phyloP scores from a whole-genome alignment of 2,329 filamentous ascomycete species.

The Claviceps paspali region DNA sequence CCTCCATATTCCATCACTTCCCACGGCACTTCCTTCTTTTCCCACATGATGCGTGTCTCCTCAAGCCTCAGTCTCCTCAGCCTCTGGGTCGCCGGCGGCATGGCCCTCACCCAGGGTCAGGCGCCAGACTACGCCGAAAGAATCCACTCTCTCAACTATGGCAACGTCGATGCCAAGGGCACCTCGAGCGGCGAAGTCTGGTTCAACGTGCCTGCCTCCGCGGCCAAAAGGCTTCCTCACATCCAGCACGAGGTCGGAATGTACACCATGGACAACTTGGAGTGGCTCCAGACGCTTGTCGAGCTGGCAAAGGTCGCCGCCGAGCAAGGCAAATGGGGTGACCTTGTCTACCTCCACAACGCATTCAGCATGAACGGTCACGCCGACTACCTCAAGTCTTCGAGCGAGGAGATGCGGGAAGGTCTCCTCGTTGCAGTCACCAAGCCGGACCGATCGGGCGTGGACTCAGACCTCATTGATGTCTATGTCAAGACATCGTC shows the following conservation, averaged over 20 bases:
- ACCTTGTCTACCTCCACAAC: slow-evolving; percentile 4
- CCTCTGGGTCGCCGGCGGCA: not conserved
- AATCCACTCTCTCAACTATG: slow-evolving; percentile 1
- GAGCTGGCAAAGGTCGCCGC: not conserved
- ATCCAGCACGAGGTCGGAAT: slow-evolving; percentile 3
- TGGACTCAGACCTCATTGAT: slow-evolving; percentile 2
- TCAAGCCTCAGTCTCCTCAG: not conserved
- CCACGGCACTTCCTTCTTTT: no score
- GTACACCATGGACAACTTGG: slow-evolving; percentile 2
- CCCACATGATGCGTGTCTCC: not conserved
- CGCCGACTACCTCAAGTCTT: slow-evolving; percentile 1
- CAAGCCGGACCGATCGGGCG: not conserved
- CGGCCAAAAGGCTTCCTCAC: slow-evolving; percentile 1
- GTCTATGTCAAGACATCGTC: slow-evolving; percentile 3
- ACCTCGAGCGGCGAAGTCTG: not conserved
- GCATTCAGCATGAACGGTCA: slow-evolving; percentile 5
- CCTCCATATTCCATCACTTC: no score
- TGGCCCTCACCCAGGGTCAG: not conserved
- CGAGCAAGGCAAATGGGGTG: slow-evolving; percentile 4
- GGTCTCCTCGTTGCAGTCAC: slow-evolving; percentile 3
- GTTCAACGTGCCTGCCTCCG: slow-evolving; percentile 1
- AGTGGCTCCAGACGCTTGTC: slow-evolving; percentile 1
- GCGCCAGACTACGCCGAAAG: not conserved
- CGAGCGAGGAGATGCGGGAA: slow-evolving; percentile 1
- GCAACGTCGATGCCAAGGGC: not conserved